Conservation (phyloP, 2,329 filamentous ascomycete genomes). For the Microdochium paspali region DNA sequence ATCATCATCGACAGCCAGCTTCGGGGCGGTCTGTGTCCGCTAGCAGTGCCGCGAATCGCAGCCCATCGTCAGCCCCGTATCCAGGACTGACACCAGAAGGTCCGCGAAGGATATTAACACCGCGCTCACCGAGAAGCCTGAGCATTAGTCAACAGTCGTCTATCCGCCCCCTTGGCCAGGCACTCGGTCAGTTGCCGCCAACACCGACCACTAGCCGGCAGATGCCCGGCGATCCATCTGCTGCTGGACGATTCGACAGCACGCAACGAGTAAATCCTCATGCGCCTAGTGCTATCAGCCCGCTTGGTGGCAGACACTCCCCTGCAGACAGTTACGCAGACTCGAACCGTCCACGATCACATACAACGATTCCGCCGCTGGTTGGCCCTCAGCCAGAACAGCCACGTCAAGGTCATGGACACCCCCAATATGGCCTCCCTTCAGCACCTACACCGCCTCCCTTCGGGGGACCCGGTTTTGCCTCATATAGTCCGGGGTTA, state of each 20-base stretch:
- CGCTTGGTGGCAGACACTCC: not conserved
- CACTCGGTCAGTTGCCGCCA: not conserved
- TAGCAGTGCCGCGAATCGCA: conserved; percentile 13
- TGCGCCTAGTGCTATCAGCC: not conserved
- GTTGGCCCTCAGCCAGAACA: not conserved
- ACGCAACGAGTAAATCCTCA: not conserved
- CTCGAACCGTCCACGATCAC: not conserved
- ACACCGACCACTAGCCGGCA: not conserved
- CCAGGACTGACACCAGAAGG: conserved; percentile 19
- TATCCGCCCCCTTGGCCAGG: not conserved
- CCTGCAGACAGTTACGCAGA: not conserved
- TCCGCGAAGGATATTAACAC: conserved; percentile 43
- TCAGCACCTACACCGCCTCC: not conserved
- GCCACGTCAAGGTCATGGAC: not conserved
- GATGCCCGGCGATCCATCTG: not conserved
- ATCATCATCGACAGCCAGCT: conserved; percentile 4
- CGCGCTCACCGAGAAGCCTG: conserved; percentile 46
- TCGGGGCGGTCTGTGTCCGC: conserved; percentile 8
- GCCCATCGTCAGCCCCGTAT: conserved; percentile 19
- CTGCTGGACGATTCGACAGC: not conserved
- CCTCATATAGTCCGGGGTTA: not conserved
- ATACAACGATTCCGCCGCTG: not conserved
- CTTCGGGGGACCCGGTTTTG: not conserved
- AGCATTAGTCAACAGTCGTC: conserved; percentile 29
- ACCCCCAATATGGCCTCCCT: not conserved